Conservation (phyloP, 805 yeast genomes). For the Yarrowia sp. region DNA sequence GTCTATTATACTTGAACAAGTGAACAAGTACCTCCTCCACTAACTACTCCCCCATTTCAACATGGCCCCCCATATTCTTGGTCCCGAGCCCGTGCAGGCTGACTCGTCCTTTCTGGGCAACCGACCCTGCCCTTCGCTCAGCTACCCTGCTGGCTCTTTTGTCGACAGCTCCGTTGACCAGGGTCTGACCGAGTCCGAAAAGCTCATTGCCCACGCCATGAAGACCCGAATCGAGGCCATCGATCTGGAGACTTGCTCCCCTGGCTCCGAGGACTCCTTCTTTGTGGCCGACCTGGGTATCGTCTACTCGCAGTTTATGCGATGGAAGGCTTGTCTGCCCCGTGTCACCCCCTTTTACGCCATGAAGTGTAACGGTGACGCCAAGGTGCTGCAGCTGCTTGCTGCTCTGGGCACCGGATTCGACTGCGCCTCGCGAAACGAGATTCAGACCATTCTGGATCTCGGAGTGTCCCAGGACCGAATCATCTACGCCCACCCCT, state of each 20-base stretch:
- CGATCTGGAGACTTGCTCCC: constrained; percentile 64
- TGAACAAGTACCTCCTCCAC: neutral
- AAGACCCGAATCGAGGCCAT: constrained; percentile 48
- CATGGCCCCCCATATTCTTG: constrained; percentile 35
- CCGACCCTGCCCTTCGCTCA: constrained; percentile 16
- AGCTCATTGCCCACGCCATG: constrained; percentile 43
- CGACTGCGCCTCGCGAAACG: constrained; percentile 92
- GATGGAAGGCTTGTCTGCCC: constrained; percentile 74
- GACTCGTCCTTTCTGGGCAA: neutral
- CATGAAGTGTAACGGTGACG: constrained; percentile 88
- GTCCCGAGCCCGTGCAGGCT: constrained; percentile 32
- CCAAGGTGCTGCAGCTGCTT: constrained; percentile 62
- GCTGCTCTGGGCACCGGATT: constrained; percentile 73
- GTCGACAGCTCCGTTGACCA: constrained; percentile 8
- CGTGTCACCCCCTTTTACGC: constrained; percentile 89
- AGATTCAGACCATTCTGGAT: constrained; percentile 69
- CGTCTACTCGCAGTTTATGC: constrained; percentile 63
- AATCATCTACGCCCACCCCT: constrained; percentile 92
- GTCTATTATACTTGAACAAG: constrained; percentile 23
- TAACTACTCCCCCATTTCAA: neutral
- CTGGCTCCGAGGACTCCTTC: constrained; percentile 86
- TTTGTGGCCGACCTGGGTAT: constrained; percentile 86
- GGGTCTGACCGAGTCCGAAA: constrained; percentile 18
- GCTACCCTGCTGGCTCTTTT: constrained; percentile 1
- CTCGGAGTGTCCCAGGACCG: constrained; percentile 69